Percentiles rank a stretch among this genome's conserved stretches.
phyloP scores from a whole-genome alignment of 345 rosid genomes.

The Luvunga scandens region DNA sequence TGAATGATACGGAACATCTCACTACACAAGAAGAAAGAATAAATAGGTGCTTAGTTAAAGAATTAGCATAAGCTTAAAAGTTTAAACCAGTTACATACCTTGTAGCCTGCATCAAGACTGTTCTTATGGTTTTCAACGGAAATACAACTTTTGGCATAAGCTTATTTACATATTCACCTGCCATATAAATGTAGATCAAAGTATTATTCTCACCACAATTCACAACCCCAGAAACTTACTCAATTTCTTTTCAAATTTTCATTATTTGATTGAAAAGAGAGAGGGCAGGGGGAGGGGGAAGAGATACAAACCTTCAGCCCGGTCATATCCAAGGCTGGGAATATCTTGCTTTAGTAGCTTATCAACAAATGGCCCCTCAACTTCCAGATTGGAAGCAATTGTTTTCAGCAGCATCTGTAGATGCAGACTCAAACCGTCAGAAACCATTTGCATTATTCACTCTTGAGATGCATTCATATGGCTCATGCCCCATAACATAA shows the following conservation, averaged over 20 bases:
- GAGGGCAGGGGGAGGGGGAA: too few relatives aligned
- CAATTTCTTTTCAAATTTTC: background rate
- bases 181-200: background rate
- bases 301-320: too few relatives aligned
- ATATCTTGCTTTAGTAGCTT: too few relatives aligned
- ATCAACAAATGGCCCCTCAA: slow-evolving; percentile 42
- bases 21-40: too few relatives aligned
- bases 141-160: slow-evolving; percentile 57
- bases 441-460: background rate
- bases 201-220: too few relatives aligned
- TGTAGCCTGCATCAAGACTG: slow-evolving; percentile 66
- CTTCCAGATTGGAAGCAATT: slow-evolving; percentile 43
- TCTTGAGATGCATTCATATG: too few relatives aligned
- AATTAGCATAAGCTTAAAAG: too few relatives aligned
- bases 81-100: slow-evolving; percentile 28
- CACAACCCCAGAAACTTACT: background rate
- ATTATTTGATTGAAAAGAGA: background rate
- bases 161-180: slow-evolving; percentile 73
- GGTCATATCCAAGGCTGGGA: too few relatives aligned
- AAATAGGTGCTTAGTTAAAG: too few relatives aligned
- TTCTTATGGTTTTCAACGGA: slow-evolving; percentile 61
- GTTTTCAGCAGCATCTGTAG: slow-evolving; percentile 38
- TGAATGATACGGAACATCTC: too few relatives aligned
- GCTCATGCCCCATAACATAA: too few relatives aligned
- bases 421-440: background rate